Percentiles rank a stretch among this genome's conserved stretches.
Conservation (phyloP, 2,329 filamentous ascomycete species). For the Cryphonectria radicalis region DNA sequence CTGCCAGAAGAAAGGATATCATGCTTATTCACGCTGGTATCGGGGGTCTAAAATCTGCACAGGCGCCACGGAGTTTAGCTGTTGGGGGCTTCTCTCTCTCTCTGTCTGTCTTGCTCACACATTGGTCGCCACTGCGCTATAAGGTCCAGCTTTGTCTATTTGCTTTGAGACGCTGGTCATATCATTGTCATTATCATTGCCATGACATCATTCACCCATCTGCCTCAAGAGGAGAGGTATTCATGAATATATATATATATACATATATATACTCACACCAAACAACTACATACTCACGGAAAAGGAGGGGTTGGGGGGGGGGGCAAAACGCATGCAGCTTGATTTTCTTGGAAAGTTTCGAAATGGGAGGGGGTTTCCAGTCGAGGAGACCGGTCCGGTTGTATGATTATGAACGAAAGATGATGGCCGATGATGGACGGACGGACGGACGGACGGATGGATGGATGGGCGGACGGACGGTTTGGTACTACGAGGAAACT, state of each 20-base stretch:
- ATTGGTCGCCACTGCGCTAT: neutral
- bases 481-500: conserved; percentile 10
- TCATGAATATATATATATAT: neutral
- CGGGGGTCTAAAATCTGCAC: neutral
- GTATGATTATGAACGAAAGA: conserved; percentile 9
- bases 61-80: neutral
- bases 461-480: neutral
- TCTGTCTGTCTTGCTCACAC: neutral
- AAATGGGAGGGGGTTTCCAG: neutral
- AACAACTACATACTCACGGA: neutral
- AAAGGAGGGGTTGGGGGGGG: neutral
- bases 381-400: neutral
- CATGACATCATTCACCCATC: neutral
- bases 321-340: neutral
- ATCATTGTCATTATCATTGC: conserved; percentile 4
- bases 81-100: neutral
- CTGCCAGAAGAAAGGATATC: neutral
- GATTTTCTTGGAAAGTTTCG: conserved; percentile 2
- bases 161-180: conserved; percentile 5
- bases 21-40: neutral
- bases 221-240: conserved; percentile 5
- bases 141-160: neutral
- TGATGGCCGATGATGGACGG: neutral
- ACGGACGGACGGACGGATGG: conserved; percentile 2
- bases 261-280: neutral